Percentiles rank a stretch among this genome's conserved stretches.
Conservation (phyloP, 1,139 yeast genomes). For the Protomyces gravidus region DNA sequence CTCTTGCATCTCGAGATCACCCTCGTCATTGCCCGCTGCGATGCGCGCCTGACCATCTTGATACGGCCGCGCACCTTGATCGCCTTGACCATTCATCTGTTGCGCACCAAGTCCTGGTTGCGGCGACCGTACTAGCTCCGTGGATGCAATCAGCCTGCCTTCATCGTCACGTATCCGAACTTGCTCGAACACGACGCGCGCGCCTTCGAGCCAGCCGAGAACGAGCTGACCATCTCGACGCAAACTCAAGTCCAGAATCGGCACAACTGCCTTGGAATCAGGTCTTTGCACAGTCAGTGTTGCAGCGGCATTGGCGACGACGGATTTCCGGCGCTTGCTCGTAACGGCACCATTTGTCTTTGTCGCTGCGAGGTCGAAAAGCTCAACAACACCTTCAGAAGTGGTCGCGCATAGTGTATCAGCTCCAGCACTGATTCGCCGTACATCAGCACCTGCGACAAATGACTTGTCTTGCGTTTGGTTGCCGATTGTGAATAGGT, state of each 20-base stretch:
- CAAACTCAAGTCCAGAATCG: conserved; percentile 46
- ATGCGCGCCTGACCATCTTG: conserved; percentile 62
- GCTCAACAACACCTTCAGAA: conserved; percentile 61
- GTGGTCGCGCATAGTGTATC: conserved; percentile 55
- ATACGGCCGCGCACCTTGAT: conserved; percentile 42
- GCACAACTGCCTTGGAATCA: conserved; percentile 42
- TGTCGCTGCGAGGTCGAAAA: conserved; percentile 55
- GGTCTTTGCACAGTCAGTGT: conserved; percentile 49
- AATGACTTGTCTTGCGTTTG: conserved; percentile 48
- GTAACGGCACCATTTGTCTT: conserved; percentile 5
- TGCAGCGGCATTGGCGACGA: conserved; percentile 46
- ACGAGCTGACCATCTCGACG: conserved; percentile 46
- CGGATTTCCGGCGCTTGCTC: conserved; percentile 40
- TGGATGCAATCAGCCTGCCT: conserved; percentile 16
- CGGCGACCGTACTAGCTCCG: conserved; percentile 20
- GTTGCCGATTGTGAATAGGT: conserved; percentile 52
- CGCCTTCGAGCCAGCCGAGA: conserved; percentile 69
- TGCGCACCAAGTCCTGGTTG: conserved; percentile 56
- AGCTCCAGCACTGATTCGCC: conserved; percentile 44
- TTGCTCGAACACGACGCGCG: conserved; percentile 40
- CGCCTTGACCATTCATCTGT: conserved; percentile 52
- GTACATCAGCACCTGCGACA: conserved; percentile 62
- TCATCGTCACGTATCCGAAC: conserved; percentile 59
- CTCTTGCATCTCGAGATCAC: conserved; percentile 48
- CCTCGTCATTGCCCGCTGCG: conserved; percentile 39